These are phyloP conservation scores for Corchorus capsularis DNA, from an alignment of 345 rosid species.

Conservation along the genomic window DNA sequence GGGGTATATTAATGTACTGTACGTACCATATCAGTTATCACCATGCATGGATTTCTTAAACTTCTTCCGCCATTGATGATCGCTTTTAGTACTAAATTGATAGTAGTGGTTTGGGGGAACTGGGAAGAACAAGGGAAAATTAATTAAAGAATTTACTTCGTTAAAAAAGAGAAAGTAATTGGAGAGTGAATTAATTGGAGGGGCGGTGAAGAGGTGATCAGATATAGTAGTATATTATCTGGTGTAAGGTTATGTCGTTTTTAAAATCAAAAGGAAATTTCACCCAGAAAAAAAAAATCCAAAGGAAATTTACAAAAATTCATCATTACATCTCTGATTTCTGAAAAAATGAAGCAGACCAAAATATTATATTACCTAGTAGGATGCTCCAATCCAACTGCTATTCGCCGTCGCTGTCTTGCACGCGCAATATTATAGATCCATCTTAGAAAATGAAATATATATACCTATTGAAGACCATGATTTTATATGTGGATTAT, in stretches of 20 bases:
- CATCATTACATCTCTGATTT: neutral
- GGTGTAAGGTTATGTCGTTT: neutral
- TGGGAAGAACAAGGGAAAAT: neutral
- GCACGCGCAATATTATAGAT: too few species aligned
- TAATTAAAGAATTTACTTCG: neutral
- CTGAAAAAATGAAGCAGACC: too few species aligned
- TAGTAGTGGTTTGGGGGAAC: neutral
- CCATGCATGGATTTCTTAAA: neutral
- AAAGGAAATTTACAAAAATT: neutral
- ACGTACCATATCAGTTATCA: neutral
- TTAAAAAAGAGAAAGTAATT: neutral
- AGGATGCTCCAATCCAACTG: too few species aligned
- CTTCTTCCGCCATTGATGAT: conserved; percentile 24
- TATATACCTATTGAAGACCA: too few species aligned
- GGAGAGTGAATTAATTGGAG: conserved; percentile 6
- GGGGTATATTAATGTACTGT: neutral
- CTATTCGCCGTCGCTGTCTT: too few species aligned
- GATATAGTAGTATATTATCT: too few species aligned
- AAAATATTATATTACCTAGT: neutral
- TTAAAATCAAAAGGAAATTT: neutral
- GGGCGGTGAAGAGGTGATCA: conserved; percentile 12
- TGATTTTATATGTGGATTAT: too few species aligned
- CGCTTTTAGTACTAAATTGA: neutral
- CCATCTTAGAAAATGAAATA: too few species aligned
- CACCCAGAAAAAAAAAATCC: too few species aligned